These are phyloP conservation scores for Rosa rugosa DNA, from an alignment of 306 rosid species.

Conservation along the genomic window DNA sequence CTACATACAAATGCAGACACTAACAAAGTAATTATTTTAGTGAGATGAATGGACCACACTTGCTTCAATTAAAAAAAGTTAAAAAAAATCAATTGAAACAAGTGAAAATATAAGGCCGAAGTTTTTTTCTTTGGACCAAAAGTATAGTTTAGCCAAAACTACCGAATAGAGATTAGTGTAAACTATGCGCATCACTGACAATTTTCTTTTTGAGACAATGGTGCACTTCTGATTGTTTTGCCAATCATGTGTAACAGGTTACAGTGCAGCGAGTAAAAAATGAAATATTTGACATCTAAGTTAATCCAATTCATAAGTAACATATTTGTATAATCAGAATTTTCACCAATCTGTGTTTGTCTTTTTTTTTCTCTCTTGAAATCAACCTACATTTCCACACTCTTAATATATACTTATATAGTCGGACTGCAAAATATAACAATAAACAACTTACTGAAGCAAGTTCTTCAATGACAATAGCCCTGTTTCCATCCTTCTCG, in stretches of 20 bases:
- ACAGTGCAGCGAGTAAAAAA: neutral
- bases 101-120: too few relatives aligned
- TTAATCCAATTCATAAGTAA: neutral
- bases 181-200: too few relatives aligned
- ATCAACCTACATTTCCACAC: neutral
- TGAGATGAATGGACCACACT: neutral
- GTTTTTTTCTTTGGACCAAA: too few relatives aligned
- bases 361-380: neutral
- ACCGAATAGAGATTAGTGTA: too few relatives aligned
- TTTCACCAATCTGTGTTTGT: neutral
- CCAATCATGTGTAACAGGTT: neutral
- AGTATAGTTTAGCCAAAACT: too few relatives aligned
- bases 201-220: neutral
- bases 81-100: neutral
- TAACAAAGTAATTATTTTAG: neutral
- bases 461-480: slow-evolving; percentile 93
- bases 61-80: neutral
- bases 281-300: too few relatives aligned
- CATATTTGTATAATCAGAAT: neutral
- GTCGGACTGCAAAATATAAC: neutral
- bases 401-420: neutral
- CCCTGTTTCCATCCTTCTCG: slow-evolving; percentile 91
- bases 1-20: neutral
- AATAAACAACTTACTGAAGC: slow-evolving; percentile 69
- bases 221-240: neutral